Base-by-base conservation (phyloP, 257 asterid species). In the Nicotiana tabacum region DNA sequence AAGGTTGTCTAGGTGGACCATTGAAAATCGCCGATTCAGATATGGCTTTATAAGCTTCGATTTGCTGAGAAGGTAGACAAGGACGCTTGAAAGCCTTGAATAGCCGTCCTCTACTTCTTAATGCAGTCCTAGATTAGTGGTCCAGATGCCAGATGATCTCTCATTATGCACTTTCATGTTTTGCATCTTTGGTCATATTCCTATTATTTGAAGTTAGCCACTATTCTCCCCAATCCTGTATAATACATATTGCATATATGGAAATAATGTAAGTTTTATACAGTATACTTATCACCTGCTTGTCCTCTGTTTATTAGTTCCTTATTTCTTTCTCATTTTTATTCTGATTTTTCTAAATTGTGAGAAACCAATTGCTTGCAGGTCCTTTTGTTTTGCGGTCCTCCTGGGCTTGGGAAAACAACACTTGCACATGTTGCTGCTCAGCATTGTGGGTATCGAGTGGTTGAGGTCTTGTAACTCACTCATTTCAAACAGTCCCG, bases 351-450 rank as follows among this genome's bases (percentile, higher is more conserved):
- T 15, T 39, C 17, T 51, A 24, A 82, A 62, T 78, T 82, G 77
- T 6, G 27, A 68, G 77, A 78, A 21, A 82, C 81, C 84, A 77
- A 77, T 29, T 51, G 80, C 78, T 83, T 76, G 78, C 97, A 96
- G 99, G 87, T 96, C 88, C 93, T 96, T 82, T 89, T 96, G 90
- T 98, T 96, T 83, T 96, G 98, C 83, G 99, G 99, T 4, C 92
- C 99, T 84, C 99, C 99, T 56, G 99, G 99, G 80, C 96, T 96
- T 84, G 99, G 99, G 86, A 96, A 96, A 91, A 96, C 99, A 67
- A 96, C 99, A 3, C 97, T 96, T 88, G 99, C 99, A 76, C 99
- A 96, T 90, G 96, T 96, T 78, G 98, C 98, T 72, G 99, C 99
- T 77, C 88, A 85, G 86, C 99, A 96, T 85, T 96, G 99, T 88